Percentiles rank a stretch among this genome's conserved stretches.
Conservation (phyloP, 2,329 filamentous ascomycete genomes). For the Periconia digitata region DNA sequence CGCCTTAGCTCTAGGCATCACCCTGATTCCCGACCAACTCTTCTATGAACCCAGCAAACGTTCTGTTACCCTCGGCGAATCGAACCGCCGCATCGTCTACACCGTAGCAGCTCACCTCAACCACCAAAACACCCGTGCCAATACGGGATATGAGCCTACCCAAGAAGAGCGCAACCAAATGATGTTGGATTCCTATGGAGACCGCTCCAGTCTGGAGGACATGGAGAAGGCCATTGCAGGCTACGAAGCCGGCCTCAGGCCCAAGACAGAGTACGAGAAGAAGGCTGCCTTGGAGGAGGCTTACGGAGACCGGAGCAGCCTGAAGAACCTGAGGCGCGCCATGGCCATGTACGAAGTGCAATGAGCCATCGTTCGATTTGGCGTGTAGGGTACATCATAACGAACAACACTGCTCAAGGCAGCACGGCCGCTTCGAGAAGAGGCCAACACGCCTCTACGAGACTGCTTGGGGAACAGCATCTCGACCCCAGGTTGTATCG, state of each 20-base stretch:
- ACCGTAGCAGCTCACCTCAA: conserved; percentile 33
- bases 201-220: conserved; percentile 35
- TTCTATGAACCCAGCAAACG: conserved; percentile 18
- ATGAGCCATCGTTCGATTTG: conserved; percentile 19
- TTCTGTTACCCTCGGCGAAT: conserved; percentile 30
- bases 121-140: conserved; percentile 32
- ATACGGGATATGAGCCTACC: conserved; percentile 22
- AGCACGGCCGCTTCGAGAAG: background rate
- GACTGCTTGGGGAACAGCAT: background rate
- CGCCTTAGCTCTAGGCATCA: conserved; percentile 33
- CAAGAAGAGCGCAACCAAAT: conserved; percentile 35
- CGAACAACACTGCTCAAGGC: too few species aligned
- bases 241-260: conserved; percentile 23
- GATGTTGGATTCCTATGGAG: conserved; percentile 34
- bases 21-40: conserved; percentile 25
- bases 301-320: conserved; percentile 48
- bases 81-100: conserved; percentile 37
- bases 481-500: background rate
- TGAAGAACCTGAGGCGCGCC: conserved; percentile 49
- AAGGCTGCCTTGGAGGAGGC: conserved; percentile 49
- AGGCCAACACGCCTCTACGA: background rate
- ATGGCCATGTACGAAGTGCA: conserved; percentile 48
- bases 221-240: conserved; percentile 35
- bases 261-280: conserved; percentile 33
- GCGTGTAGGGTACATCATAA: background rate